These are phyloP conservation scores for Malus hybrid DNA, from an alignment of 331 rosid genomes.

Conservation along the genomic window DNA sequence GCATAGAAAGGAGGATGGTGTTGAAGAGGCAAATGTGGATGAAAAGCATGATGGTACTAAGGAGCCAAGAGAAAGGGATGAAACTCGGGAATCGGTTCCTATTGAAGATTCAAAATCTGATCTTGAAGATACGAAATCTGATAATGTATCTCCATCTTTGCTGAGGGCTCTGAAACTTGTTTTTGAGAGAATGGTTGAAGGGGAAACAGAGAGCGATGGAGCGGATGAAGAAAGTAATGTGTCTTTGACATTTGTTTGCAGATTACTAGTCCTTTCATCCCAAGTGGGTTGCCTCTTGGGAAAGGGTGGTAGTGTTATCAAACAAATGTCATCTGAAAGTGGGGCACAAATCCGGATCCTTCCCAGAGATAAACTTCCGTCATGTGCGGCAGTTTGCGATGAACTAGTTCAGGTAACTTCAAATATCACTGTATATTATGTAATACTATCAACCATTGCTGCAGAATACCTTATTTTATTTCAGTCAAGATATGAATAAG, in stretches of 20 bases:
- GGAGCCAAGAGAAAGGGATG: conserved; percentile 22
- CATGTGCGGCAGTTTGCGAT: conserved; percentile 47
- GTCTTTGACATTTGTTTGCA: conserved; percentile 35
- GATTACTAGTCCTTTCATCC: conserved; percentile 64
- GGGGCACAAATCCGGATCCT: conserved; percentile 87
- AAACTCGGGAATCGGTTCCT: conserved; percentile 28
- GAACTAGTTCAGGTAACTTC: conserved; percentile 84
- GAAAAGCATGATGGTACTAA: conserved; percentile 24
- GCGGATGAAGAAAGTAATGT: conserved; percentile 36
- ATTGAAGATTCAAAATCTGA: conserved; percentile 20
- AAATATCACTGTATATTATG: background rate
- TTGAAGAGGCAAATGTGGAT: conserved; percentile 31
- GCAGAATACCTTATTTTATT: background rate
- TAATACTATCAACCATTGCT: background rate
- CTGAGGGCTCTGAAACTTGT: conserved; percentile 58
- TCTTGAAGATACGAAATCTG: background rate
- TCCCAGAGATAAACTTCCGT: conserved; percentile 79
- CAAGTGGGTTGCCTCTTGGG: conserved; percentile 93
- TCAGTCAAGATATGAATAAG: too few species aligned
- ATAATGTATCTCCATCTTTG: conserved; percentile 27
- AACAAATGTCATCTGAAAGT: conserved; percentile 78
- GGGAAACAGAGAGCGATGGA: conserved; percentile 35
- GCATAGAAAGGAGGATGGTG: conserved; percentile 28
- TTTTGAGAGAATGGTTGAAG: conserved; percentile 59
- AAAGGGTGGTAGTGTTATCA: conserved; percentile 86